These are phyloP conservation scores for Lactifluus subvellereus DNA, from an alignment of 768 basidiomycete species.

Conservation along the genomic window DNA sequence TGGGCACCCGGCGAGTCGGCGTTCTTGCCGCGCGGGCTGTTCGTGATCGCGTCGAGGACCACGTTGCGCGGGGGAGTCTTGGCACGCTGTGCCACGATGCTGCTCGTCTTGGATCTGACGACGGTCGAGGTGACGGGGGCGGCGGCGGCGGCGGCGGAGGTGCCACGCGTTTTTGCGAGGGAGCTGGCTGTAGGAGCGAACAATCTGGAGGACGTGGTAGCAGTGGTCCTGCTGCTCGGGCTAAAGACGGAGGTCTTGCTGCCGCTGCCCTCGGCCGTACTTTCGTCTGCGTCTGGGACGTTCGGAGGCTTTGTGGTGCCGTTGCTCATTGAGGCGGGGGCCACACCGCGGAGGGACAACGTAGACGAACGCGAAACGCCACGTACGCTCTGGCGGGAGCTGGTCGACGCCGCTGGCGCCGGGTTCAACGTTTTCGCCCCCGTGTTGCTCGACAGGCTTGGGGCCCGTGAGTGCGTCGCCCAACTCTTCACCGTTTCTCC, in stretches of 20 bases:
- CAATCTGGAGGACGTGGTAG: constrained; percentile 8
- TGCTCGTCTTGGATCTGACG: constrained; percentile 19
- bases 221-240: constrained; percentile 18
- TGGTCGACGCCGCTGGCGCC: constrained; percentile 15
- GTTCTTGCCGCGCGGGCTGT: constrained; percentile 27
- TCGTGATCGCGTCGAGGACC: constrained; percentile 33
- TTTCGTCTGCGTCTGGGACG: background rate
- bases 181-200: constrained; percentile 29
- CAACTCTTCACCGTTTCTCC: constrained; percentile 13
- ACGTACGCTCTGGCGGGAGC: constrained; percentile 8
- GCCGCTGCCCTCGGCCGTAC: background rate
- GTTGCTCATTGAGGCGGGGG: constrained; percentile 8
- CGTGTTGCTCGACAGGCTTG: constrained; percentile 8
- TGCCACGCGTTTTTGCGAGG: constrained; percentile 18
- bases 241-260: constrained; percentile 21
- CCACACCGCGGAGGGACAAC: constrained; percentile 35
- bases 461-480: constrained; percentile 10
- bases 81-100: constrained; percentile 16
- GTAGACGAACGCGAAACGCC: constrained; percentile 30
- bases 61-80: constrained; percentile 19
- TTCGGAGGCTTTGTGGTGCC: constrained; percentile 1
- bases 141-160: constrained; percentile 15
- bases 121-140: background rate
- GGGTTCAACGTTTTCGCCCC: constrained; percentile 10
- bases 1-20: constrained; percentile 21